Evolutionary conservation across 441 rosid species (phyloP).

Genomic region (Aquilaria agallochum): DNA sequence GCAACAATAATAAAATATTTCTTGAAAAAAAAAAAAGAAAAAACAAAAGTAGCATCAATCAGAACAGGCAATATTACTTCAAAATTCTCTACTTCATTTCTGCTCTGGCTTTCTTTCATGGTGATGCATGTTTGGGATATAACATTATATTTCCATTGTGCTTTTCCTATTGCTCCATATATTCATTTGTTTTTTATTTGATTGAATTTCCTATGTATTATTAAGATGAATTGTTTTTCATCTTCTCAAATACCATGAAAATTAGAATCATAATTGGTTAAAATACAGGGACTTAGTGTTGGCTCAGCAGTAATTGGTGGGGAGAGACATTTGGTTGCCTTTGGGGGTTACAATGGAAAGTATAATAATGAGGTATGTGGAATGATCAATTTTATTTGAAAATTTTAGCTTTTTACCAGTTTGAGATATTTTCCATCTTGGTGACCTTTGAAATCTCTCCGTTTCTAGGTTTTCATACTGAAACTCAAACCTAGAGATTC

Average conservation of each 20-base stretch:
- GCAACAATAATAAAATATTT: no score
- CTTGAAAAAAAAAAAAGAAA: no score
- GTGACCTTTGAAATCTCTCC: slow-evolving; percentile 1
- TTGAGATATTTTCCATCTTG: slow-evolving; percentile 7
- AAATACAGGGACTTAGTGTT: slow-evolving; percentile 88
- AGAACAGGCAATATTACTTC: no score
- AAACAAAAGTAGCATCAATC: no score
- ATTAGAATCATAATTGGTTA: not conserved
- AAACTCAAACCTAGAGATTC: slow-evolving; percentile 65
- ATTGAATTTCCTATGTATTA: not conserved
- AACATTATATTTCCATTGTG: slow-evolving; percentile 1
- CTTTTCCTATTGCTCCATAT: slow-evolving; percentile 1
- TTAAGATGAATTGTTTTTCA: not conserved
- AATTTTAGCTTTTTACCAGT: not conserved
- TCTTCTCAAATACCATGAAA: slow-evolving; percentile 5
- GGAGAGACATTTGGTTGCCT: slow-evolving; percentile 75
- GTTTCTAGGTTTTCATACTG: slow-evolving; percentile 67
- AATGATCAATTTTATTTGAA: not conserved
- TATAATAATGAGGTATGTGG: slow-evolving; percentile 77
- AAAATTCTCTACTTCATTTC: no score
- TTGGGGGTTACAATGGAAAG: slow-evolving; percentile 98
- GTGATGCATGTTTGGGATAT: not conserved
- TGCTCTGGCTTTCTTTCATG: no score
- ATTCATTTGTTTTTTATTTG: slow-evolving; percentile 1
- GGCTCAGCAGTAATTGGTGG: slow-evolving; percentile 65